phyloP scores from a whole-genome alignment of 2,329 filamentous ascomycete species.

The Pleochaeta shiraiana region DNA sequence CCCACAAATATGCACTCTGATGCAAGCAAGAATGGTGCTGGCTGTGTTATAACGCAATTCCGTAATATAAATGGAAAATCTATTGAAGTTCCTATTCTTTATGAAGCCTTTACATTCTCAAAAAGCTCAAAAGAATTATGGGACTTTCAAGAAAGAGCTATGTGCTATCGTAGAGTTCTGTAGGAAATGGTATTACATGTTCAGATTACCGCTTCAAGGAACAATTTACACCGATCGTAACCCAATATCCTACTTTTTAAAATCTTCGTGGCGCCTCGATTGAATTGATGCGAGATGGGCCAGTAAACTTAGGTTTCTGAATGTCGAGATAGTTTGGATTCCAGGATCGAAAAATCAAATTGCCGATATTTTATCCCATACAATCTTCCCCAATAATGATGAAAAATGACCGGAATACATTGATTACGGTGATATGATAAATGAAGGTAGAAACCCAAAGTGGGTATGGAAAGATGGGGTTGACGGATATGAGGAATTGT shows the following conservation, averaged over 20 bases:
- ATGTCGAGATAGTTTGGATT: not conserved
- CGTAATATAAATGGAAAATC: too few species aligned
- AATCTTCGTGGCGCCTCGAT: not conserved
- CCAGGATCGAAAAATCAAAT: not conserved
- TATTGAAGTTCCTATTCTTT: not conserved
- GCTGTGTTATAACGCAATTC: not conserved
- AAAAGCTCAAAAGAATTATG: not conserved
- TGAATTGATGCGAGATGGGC: not conserved
- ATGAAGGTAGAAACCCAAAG: not conserved
- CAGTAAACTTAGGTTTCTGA: not conserved
- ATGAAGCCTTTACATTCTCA: not conserved
- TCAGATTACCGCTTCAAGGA: not conserved
- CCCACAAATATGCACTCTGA: conserved; percentile 3
- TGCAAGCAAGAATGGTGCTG: conserved; percentile 1
- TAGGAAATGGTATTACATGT: not conserved
- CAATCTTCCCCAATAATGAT: not conserved
- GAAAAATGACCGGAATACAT: not conserved
- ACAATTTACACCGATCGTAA: not conserved
- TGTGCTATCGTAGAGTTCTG: not conserved
- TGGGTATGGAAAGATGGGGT: not conserved
- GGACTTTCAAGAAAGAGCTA: not conserved
- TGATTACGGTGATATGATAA: not conserved
- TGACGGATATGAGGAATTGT: not conserved
- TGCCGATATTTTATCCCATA: not conserved
- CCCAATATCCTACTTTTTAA: not conserved